Evolutionary conservation across 2,329 filamentous ascomycete species (phyloP).

Genomic region (Colletotrichum tanaceti): DNA sequence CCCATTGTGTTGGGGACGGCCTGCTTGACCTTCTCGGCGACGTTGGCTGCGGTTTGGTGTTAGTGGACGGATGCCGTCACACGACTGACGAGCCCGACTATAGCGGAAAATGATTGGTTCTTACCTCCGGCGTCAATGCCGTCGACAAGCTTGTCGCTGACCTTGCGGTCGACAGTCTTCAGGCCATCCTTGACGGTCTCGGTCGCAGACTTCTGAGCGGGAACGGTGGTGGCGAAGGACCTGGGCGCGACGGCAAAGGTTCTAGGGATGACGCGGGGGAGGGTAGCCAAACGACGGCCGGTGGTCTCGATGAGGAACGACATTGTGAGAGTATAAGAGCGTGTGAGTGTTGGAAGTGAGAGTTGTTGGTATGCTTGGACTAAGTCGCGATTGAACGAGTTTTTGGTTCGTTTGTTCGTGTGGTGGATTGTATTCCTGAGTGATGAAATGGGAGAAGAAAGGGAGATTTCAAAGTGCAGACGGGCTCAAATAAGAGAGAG

Average conservation of each 20-base stretch:
- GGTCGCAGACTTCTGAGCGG: slow-evolving; percentile 60
- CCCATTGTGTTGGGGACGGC: slow-evolving; percentile 53
- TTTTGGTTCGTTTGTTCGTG: slow-evolving; percentile 17
- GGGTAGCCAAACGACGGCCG: slow-evolving; percentile 54
- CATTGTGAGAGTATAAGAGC: slow-evolving; percentile 52
- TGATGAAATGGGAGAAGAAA: not conserved
- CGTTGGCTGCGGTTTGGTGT: slow-evolving; percentile 48
- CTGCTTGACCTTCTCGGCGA: slow-evolving; percentile 62
- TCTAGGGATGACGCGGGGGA: slow-evolving; percentile 51
- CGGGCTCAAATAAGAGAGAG: slow-evolving; percentile 22
- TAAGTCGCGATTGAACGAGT: not conserved
- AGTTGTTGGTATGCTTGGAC: slow-evolving; percentile 8
- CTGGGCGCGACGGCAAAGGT: slow-evolving; percentile 56
- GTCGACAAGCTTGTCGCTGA: slow-evolving; percentile 71
- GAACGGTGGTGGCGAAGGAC: slow-evolving; percentile 62
- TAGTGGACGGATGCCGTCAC: slow-evolving; percentile 2
- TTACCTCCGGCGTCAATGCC: slow-evolving; percentile 69
- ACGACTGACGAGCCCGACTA: not conserved
- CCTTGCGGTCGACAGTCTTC: slow-evolving; percentile 69
- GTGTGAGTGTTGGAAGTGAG: not conserved
- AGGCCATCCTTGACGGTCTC: slow-evolving; percentile 69
- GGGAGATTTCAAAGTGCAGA: not conserved
- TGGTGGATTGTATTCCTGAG: not conserved
- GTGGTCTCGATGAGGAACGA: slow-evolving; percentile 63
- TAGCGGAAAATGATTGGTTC: slow-evolving; percentile 48